Conservation (phyloP, 352 stramenopile species). For the Thalassiosira mediterranea region DNA sequence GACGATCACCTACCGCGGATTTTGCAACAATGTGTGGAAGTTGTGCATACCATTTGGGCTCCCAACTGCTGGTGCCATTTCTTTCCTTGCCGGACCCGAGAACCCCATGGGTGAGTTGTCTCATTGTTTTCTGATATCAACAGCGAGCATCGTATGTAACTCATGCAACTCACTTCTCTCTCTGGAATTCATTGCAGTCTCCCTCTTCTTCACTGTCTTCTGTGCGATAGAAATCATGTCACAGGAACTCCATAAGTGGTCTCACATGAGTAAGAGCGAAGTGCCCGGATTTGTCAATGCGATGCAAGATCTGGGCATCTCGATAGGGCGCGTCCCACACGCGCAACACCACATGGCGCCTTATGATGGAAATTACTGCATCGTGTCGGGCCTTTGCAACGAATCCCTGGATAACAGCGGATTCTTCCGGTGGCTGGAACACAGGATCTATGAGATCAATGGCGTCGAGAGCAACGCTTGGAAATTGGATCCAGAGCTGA, state of each 20-base stretch:
- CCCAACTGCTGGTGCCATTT: constrained; percentile 62
- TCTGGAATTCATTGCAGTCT: constrained; percentile 29
- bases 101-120: constrained; percentile 46
- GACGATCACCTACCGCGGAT: constrained; percentile 84
- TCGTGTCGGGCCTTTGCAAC: constrained; percentile 79
- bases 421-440: constrained; percentile 80
- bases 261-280: constrained; percentile 73
- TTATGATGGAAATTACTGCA: constrained; percentile 85
- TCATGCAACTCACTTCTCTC: not conserved
- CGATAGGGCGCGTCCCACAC: constrained; percentile 71
- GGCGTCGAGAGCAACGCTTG: constrained; percentile 82
- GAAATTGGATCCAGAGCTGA: constrained; percentile 78
- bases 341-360: constrained; percentile 79
- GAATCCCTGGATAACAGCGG: constrained; percentile 71
- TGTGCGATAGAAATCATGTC: constrained; percentile 80
- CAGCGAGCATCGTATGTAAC: no score
- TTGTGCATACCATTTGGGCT: constrained; percentile 81
- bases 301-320: constrained; percentile 68
- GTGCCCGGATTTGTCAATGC: constrained; percentile 57
- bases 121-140: not conserved
- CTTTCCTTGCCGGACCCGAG: constrained; percentile 43
- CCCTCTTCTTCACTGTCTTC: constrained; percentile 75
- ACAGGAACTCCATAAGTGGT: constrained; percentile 85
- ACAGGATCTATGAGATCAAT: constrained; percentile 74
- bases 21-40: constrained; percentile 86